Evolutionary conservation across 768 basidiomycete genomes (phyloP).

Genomic region (Pleurotus djamor): DNA sequence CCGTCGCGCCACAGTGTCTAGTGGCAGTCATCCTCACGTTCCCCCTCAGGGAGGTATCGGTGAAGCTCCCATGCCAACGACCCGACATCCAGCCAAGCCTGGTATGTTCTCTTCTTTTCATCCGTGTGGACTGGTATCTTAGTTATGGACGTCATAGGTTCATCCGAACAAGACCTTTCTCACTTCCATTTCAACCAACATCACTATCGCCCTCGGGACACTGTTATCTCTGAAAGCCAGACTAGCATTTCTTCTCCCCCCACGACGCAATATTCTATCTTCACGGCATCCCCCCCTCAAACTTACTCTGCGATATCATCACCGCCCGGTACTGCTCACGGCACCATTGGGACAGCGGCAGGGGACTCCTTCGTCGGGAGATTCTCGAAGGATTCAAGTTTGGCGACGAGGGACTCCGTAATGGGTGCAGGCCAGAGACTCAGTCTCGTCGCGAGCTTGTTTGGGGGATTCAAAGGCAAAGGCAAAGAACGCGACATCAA

Average conservation of each 20-base stretch:
- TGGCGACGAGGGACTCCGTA: not conserved
- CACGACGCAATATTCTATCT: not conserved
- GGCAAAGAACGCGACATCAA: not conserved
- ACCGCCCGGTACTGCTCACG: not conserved
- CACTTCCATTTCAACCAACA: not conserved
- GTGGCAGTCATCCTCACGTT: conserved; percentile 26
- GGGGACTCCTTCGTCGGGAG: not conserved
- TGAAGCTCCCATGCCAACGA: conserved; percentile 52
- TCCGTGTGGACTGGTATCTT: not conserved
- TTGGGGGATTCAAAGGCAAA: conserved; percentile 6
- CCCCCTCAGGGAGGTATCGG: conserved; percentile 62
- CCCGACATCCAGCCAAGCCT: not conserved
- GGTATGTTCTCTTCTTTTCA: not conserved
- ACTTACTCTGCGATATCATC: conserved; percentile 4
- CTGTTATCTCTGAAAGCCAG: not conserved
- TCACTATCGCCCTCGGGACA: not conserved
- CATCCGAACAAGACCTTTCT: not conserved
- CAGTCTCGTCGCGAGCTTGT: conserved; percentile 7
- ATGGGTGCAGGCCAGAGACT: not conserved
- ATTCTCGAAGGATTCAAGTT: not conserved
- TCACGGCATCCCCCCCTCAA: conserved; percentile 4
- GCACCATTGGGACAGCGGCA: not conserved
- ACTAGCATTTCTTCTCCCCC: not conserved
- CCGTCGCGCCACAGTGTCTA: conserved; percentile 33
- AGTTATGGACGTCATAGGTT: not conserved